Base-by-base conservation (phyloP, 768 basidiomycete genomes). In the Leccinum truebloodii region DNA sequence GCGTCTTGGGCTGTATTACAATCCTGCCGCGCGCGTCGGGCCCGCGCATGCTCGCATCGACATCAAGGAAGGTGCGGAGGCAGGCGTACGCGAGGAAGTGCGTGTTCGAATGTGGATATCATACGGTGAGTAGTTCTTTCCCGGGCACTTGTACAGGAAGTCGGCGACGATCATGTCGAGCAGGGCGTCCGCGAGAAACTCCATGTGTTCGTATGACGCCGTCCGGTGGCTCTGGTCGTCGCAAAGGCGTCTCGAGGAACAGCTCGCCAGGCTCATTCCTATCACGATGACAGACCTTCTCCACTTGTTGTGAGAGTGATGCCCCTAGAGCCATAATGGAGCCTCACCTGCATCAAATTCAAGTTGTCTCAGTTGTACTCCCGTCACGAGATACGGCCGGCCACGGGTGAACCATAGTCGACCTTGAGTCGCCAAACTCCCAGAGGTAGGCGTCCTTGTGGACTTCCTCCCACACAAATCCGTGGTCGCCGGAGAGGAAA, bases 361-460 rank as follows among this genome's bases (percentile, higher is more conserved):
- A 26, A 26, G 26, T 26, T 26, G 26, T 26, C 26, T 26, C 26
- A 26, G 26, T 26, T 26, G 26, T 26, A 26, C 26, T 26, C 26
- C 26, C 26, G 26, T 26, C 26, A 26, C 26, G 26, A 26, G 26
- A 26, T 26, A 26, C 26, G 26, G 26, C 26, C 26, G 26, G 26
- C 26, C 26, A 26, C 26, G 26, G 26, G 26, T 26, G 26, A 26
- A 26, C 26, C 26, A 28, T 28, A 28, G 28, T 35, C 13, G 95
- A 95, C 6, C 96, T 97, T 0, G 93, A 96, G 76, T 98, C 97
- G 39, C 96, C 96, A 67, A 96, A 98, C 72, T 95, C 95, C 94
- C 94, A 99, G 41, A 98, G 81, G 70, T 98, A 91, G 0, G 97
- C 96, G 65, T 96, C 95, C 73, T 99, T 99, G 79, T 81, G 59